Evolutionary conservation across 192 early-diverging fungal species (phyloP).

Genomic region (Haplosporangium gracile): DNA sequence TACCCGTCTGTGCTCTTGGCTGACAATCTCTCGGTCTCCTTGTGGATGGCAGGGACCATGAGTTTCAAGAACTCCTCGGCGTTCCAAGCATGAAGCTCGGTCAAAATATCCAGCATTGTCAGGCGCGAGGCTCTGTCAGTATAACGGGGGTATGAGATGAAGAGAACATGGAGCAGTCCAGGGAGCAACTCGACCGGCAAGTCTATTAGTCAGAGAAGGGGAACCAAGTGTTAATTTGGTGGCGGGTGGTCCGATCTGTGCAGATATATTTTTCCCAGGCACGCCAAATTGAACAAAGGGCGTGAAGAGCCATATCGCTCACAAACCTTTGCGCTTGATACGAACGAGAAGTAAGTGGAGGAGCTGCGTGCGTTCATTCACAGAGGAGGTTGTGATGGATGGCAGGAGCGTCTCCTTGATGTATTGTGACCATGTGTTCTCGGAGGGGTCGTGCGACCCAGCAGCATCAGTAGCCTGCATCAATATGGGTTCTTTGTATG

Average conservation of each 20-base stretch:
- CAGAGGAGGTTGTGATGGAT: slow-evolving; percentile 65
- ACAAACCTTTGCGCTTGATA: slow-evolving; percentile 60
- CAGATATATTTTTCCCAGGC: not conserved
- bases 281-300: not conserved
- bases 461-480: slow-evolving; percentile 38
- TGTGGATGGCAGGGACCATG: slow-evolving; percentile 66
- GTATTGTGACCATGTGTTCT: slow-evolving; percentile 70
- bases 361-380: slow-evolving; percentile 62
- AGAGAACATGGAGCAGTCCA: slow-evolving; percentile 61
- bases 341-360: slow-evolving; percentile 62
- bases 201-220: slow-evolving; percentile 39
- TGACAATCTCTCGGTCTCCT: slow-evolving; percentile 62
- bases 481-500: not conserved
- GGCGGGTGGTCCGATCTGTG: not conserved
- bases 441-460: slow-evolving; percentile 55
- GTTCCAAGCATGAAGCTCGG: slow-evolving; percentile 70
- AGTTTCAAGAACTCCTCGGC: slow-evolving; percentile 65
- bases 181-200: slow-evolving; percentile 61
- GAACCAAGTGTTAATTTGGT: not conserved
- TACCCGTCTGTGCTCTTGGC: slow-evolving; percentile 63
- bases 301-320: not conserved
- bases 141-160: slow-evolving; percentile 75
- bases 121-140: slow-evolving; percentile 75
- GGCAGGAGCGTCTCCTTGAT: slow-evolving; percentile 61
- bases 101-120: slow-evolving; percentile 68